Conservation (phyloP, 2,329 filamentous ascomycete genomes). For the Botryotinia globosa region DNA sequence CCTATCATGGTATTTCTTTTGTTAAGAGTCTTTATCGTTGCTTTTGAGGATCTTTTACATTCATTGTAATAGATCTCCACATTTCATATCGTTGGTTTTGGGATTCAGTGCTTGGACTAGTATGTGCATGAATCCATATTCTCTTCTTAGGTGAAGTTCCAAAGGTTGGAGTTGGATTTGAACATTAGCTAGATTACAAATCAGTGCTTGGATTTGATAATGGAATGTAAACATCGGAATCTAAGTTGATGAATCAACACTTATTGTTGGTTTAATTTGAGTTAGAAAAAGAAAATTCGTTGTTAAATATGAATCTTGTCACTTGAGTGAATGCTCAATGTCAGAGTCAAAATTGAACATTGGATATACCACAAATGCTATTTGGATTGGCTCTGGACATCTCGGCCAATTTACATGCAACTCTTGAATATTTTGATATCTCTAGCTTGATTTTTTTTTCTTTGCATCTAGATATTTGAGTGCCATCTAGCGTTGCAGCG, state of each 20-base stretch:
- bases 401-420: fast-evolving
- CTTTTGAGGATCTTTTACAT: not conserved
- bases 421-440: not conserved
- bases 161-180: not conserved
- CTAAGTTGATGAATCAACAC: not conserved
- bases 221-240: too few species aligned
- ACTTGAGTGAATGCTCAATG: not conserved
- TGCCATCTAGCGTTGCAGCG: not conserved
- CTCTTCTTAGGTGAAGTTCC: not conserved
- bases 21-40: not conserved
- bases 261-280: not conserved
- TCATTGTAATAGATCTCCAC: not conserved
- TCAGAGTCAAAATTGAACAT: not conserved
- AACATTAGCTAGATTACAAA: not conserved
- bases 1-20: not conserved
- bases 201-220: not conserved
- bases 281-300: not conserved
- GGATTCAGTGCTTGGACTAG: not conserved
- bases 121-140: not conserved
- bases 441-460: not conserved
- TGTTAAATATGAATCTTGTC: not conserved
- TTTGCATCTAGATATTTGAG: too few species aligned
- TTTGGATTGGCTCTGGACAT: not conserved
- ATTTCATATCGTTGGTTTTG: not conserved
- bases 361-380: not conserved